Evolutionary conservation across 257 asterid species (phyloP).

Genomic region (Mitragyna speciosa): DNA sequence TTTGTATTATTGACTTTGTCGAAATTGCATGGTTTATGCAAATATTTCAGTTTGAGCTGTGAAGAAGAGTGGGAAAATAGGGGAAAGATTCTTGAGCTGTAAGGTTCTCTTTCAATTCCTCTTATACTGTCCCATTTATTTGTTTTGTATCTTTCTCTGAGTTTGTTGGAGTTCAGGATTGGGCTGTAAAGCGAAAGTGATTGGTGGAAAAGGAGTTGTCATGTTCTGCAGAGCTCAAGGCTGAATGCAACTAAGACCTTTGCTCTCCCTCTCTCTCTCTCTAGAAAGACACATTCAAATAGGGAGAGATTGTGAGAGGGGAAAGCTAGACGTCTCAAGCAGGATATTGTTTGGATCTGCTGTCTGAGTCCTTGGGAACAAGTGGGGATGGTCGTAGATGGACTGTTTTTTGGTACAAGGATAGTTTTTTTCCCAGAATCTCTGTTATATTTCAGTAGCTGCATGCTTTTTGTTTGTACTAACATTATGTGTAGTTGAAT

Average conservation of each 20-base stretch:
- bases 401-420: constrained; percentile 14
- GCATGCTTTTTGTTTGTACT: not conserved
- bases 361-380: constrained; percentile 37
- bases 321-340: constrained; percentile 22
- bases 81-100: constrained; percentile 35
- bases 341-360: constrained; percentile 27
- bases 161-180: constrained; percentile 22
- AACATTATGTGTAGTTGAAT: constrained; percentile 15
- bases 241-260: constrained; percentile 5
- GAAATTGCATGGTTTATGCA: constrained; percentile 8
- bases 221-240: constrained; percentile 5
- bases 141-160: constrained; percentile 14
- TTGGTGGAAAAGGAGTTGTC: constrained; percentile 16
- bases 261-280: not conserved
- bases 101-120: constrained; percentile 21
- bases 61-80: not conserved
- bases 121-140: constrained; percentile 20
- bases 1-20: not conserved
- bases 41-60: not conserved
- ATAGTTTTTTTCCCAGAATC: not conserved
- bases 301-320: not conserved
- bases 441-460: constrained; percentile 4
- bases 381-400: constrained; percentile 29
- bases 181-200: constrained; percentile 27
- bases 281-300: not conserved